phyloP scores from a whole-genome alignment of 805 yeast genomes.

The Maudiozyma turicensis region DNA sequence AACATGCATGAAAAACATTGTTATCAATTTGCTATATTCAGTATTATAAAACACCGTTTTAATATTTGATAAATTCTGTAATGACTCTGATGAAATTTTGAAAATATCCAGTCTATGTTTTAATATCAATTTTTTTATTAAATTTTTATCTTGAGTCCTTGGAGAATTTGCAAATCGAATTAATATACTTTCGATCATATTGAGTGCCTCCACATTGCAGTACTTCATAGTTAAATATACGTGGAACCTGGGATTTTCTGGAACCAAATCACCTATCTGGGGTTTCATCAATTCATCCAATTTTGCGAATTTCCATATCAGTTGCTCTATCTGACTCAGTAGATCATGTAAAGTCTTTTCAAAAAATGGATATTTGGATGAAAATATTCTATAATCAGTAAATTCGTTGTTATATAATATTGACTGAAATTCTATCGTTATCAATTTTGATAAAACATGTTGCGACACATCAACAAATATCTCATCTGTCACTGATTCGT shows the following conservation, averaged over 20 bases:
- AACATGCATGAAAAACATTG: neutral
- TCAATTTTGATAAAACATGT: conserved; percentile 6
- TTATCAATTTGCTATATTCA: neutral
- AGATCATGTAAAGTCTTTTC: neutral
- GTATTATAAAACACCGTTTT: neutral
- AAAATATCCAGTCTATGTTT: neutral
- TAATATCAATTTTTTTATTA: neutral
- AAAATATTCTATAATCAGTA: conserved; percentile 7
- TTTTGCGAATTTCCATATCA: neutral
- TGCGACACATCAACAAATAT: neutral
- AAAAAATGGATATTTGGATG: neutral
- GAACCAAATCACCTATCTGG: neutral
- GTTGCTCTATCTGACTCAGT: neutral
- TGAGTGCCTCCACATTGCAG: neutral
- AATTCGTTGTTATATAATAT: conserved; percentile 6
- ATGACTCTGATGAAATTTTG: neutral
- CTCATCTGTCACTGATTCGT: neutral
- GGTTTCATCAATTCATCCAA: neutral
- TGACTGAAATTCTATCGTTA: neutral
- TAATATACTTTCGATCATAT: neutral
- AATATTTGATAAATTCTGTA: neutral
- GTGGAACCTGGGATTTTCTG: neutral
- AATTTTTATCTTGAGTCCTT: neutral
- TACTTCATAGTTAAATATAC: neutral
- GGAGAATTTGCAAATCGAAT: neutral